Conservation (phyloP, 2,329 filamentous ascomycete species). For the Stemphylium lycopersici region DNA sequence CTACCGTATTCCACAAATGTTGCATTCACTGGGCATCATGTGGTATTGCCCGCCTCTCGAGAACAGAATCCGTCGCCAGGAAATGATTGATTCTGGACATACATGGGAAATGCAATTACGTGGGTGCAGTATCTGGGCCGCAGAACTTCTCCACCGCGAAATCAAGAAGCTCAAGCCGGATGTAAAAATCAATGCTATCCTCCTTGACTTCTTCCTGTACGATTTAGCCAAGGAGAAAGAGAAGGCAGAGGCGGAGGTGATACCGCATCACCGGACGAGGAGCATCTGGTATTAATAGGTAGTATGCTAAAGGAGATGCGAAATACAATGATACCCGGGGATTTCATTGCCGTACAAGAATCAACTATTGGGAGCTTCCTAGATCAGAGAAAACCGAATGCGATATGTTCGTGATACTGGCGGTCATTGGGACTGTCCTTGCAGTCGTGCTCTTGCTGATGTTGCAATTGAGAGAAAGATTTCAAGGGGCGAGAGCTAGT, state of each 20-base stretch:
- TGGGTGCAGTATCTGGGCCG: conserved; percentile 94
- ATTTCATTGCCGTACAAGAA: not conserved
- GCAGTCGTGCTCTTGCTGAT: too few relatives aligned
- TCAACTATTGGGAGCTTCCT: not conserved
- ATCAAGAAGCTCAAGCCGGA: conserved; percentile 77
- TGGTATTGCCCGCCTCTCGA: conserved; percentile 83
- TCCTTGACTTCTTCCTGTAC: conserved; percentile 98
- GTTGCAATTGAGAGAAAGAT: too few relatives aligned
- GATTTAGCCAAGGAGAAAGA: conserved; percentile 91
- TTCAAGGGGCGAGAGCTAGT: too few relatives aligned
- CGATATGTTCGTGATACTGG: too few relatives aligned
- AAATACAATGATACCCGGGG: not conserved
- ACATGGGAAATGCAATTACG: conserved; percentile 86
- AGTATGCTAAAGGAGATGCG: not conserved
- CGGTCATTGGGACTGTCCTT: too few relatives aligned
- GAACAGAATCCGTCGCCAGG: conserved; percentile 68
- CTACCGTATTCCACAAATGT: conserved; percentile 93
- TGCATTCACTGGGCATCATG: conserved; percentile 81
- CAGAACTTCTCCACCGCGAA: conserved; percentile 84
- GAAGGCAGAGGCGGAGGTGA: conserved; percentile 46
- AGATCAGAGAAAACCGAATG: too few relatives aligned
- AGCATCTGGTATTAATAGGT: conserved; percentile 88
- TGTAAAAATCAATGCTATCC: conserved; percentile 76
- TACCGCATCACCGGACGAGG: conserved; percentile 86
- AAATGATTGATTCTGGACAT: conserved; percentile 72